Evolutionary conservation across 2,329 filamentous ascomycete species (phyloP).

Genomic region (Xylariomycetidae sp.): DNA sequence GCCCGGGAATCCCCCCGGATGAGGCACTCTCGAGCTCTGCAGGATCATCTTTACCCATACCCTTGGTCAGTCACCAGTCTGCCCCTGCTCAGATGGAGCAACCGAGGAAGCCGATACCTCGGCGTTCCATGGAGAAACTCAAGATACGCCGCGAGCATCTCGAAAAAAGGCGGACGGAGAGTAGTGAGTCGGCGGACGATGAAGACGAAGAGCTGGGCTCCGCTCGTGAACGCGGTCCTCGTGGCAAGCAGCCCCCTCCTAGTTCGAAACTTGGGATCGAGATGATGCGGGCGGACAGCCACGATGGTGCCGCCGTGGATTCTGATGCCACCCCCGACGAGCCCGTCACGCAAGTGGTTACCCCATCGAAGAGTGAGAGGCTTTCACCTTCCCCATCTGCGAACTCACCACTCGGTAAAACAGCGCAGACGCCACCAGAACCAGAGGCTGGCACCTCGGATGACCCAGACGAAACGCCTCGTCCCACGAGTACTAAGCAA

Average conservation of each 20-base stretch:
- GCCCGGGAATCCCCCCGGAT: conserved; percentile 71
- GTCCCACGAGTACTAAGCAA: conserved; percentile 23
- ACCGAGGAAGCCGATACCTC: conserved; percentile 40
- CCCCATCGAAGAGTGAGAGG: conserved; percentile 38
- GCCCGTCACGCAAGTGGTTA: conserved; percentile 47
- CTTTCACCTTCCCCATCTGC: conserved; percentile 18
- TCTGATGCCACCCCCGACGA: conserved; percentile 47
- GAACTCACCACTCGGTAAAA: conserved; percentile 13
- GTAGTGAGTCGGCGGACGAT: conserved; percentile 83
- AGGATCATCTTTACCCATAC: too few relatives aligned
- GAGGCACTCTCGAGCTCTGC: conserved; percentile 31
- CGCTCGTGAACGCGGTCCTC: conserved; percentile 32
- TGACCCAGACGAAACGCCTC: conserved; percentile 38
- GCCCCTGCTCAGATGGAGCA: conserved; percentile 58
- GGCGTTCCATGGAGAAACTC: conserved; percentile 67
- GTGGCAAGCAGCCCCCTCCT: conserved; percentile 54
- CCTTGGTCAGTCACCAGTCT: conserved; percentile 55
- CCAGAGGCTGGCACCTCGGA: conserved; percentile 15
- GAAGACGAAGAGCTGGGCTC: conserved; percentile 85
- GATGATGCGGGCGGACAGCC: conserved; percentile 96
- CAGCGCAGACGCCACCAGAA: conserved; percentile 25
- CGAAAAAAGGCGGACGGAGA: conserved; percentile 67
- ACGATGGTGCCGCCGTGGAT: conserved; percentile 64
- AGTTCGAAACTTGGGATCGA: conserved; percentile 90
- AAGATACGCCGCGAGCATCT: conserved; percentile 68